These are phyloP conservation scores for Westerdykella aurantiaca DNA, from an alignment of 2,329 filamentous ascomycete species.

Conservation along the genomic window DNA sequence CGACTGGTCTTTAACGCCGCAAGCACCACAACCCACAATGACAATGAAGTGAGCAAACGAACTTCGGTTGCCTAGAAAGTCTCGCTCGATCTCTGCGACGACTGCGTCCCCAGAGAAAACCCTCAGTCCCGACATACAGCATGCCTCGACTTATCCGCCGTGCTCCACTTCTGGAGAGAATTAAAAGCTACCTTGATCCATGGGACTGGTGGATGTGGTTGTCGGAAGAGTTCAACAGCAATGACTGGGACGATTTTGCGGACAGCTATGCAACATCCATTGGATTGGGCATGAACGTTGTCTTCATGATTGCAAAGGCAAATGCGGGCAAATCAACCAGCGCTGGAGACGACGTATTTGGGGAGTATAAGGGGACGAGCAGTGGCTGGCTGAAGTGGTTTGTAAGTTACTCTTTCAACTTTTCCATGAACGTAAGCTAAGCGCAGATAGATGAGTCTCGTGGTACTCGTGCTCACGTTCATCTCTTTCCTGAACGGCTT, in stretches of 20 bases:
- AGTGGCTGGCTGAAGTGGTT: constrained; percentile 63
- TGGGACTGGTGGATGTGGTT: constrained; percentile 87
- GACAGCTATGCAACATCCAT: constrained; percentile 69
- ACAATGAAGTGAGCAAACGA: neutral
- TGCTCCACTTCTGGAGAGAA: constrained; percentile 71
- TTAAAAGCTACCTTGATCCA: constrained; percentile 75
- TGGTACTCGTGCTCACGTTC: constrained; percentile 63
- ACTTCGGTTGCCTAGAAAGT: neutral
- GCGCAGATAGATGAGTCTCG: constrained; percentile 43
- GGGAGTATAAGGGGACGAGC: constrained; percentile 53
- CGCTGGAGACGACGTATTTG: constrained; percentile 75
- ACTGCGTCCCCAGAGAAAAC: no score
- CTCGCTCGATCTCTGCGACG: no score
- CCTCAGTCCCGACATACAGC: neutral
- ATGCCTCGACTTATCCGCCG: constrained; percentile 80
- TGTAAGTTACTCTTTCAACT: constrained; percentile 43
- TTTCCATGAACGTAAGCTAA: constrained; percentile 3
- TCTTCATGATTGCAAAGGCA: constrained; percentile 76
- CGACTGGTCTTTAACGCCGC: neutral
- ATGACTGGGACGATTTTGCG: constrained; percentile 76
- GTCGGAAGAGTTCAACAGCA: constrained; percentile 86
- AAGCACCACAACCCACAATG: neutral
- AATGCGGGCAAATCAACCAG: constrained; percentile 54
- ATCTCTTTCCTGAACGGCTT: constrained; percentile 70
- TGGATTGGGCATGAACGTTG: constrained; percentile 68